Evolutionary conservation across 495 filamentous ascomycete genomes (phyloP), one percentile per base, ranked within the genome.

Genomic region (Trichoderma gamsii): DNA sequence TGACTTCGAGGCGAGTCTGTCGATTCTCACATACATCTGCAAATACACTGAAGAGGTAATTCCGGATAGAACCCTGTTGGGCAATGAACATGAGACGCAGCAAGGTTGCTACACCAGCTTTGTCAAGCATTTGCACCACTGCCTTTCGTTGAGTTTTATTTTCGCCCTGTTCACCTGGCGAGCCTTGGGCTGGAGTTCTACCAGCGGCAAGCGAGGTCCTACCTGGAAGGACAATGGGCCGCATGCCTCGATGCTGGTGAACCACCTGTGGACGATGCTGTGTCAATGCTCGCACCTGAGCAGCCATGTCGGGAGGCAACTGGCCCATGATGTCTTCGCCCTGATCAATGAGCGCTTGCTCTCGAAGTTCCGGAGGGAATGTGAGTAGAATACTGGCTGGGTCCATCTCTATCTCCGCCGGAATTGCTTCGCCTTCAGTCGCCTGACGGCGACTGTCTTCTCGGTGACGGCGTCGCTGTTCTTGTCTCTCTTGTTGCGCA

Each of bases 21-120:
- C 91, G 88, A 75, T 99, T 98, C 78, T 96, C 89, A 73, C 91
- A 97, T 63, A 97, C 88, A 70, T 95, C 89, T 71, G 89, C 84
- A 41, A 99, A 88, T 68, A 98, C 90, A 63, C 90, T 88, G 72
- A 93, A 90, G 21, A 99, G 83, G 41, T 89, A 90, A 66, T 85
- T 85, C 69, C 92, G 90, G 65, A 85, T 80, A 44, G 91, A 89
- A 41, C 90, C 90, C 66, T 93, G 90, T 70, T 96, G 91, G 56
- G 91, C 89, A 69, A 97, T 89, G 75, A 99, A 99, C 94, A 99
- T 97, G 15, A 99, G 83, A 18, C 95, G 91, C 43, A 99, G 84
- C 9, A 99, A 79, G 13, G 95, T 97, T 27, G 96, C 95, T 75
- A 99, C 88, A 32, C 95, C 95, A 67, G 93, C 84, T 75, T 96